Evolutionary conservation across 495 filamentous ascomycete species (phyloP).

Genomic region (Aspergillus sclerotiicarbonarius): DNA sequence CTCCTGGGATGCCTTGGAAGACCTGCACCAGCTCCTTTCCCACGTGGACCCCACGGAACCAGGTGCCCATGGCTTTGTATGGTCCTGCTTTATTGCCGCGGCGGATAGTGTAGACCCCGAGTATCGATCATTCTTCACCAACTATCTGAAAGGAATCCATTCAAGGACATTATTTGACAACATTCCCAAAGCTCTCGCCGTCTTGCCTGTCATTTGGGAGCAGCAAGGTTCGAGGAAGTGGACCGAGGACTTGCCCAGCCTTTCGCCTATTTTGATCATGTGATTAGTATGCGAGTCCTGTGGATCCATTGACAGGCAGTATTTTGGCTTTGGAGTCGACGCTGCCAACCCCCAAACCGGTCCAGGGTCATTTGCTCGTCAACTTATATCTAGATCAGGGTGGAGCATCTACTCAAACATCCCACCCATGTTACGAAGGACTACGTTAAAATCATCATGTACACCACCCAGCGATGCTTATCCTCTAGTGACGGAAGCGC

Average conservation of each 20-base stretch:
- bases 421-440: too few species aligned
- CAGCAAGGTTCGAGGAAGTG: slow-evolving; percentile 12
- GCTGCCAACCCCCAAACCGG: too few species aligned
- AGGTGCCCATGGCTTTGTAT: slow-evolving; percentile 24
- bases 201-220: slow-evolving; percentile 22
- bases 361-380: too few species aligned
- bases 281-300: slow-evolving; percentile 13
- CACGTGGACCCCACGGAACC: slow-evolving; percentile 18
- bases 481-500: too few species aligned
- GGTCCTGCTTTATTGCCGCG: slow-evolving; percentile 25
- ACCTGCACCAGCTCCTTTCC: slow-evolving; percentile 14
- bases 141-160: slow-evolving; percentile 17
- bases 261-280: slow-evolving; percentile 22
- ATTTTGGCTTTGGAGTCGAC: too few species aligned
- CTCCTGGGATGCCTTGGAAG: slow-evolving; percentile 19
- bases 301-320: too few species aligned
- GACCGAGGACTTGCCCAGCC: slow-evolving; percentile 14
- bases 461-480: too few species aligned
- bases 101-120: slow-evolving; percentile 22
- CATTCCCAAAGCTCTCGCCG: slow-evolving; percentile 15
- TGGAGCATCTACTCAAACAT: too few species aligned
- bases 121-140: slow-evolving; percentile 18
- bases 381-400: too few species aligned
- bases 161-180: slow-evolving; percentile 19
- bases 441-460: too few species aligned